Evolutionary conservation across 352 stramenopile species (phyloP).

Genomic region (Thraustotheca clavata): DNA sequence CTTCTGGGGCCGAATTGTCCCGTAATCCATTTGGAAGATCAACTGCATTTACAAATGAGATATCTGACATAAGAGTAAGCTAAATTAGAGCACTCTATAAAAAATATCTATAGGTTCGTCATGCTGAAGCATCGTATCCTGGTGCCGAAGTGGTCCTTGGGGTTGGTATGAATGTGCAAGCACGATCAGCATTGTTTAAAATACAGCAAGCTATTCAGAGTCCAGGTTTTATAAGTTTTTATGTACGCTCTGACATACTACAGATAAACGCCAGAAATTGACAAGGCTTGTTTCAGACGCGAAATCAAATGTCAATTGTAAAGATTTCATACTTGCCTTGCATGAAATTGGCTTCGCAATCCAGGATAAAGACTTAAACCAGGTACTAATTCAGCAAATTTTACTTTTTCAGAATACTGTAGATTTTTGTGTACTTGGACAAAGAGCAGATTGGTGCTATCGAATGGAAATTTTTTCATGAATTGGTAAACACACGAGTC

Average conservation of each 20-base stretch:
- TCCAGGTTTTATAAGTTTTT: background rate
- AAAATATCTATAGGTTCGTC: background rate
- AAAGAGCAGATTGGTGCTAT: background rate
- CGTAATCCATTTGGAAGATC: slow-evolving; percentile 19
- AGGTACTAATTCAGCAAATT: no score
- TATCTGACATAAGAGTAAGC: background rate
- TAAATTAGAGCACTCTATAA: background rate
- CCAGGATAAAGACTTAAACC: slow-evolving; percentile 4
- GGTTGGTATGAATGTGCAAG: slow-evolving; percentile 11
- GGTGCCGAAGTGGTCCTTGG: background rate
- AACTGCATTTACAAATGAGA: slow-evolving; percentile 14
- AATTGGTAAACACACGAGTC: no score
- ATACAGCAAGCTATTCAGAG: slow-evolving; percentile 9
- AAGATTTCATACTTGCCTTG: background rate
- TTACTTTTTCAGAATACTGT: background rate
- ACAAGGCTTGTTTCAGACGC: background rate
- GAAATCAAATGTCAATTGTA: background rate
- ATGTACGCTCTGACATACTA: background rate
- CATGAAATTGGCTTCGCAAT: slow-evolving; percentile 10
- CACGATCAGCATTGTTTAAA: slow-evolving; percentile 3
- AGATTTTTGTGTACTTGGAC: slow-evolving; percentile 10
- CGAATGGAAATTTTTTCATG: slow-evolving; percentile 3
- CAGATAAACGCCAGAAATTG: background rate
- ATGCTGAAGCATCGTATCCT: slow-evolving; percentile 10
- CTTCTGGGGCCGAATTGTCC: background rate